A percentile compares a stretch with the other conserved stretches of the same genome.
phyloP scores from a whole-genome alignment of 2,329 filamentous ascomycete genomes.

The Ceratocystis destructans region DNA sequence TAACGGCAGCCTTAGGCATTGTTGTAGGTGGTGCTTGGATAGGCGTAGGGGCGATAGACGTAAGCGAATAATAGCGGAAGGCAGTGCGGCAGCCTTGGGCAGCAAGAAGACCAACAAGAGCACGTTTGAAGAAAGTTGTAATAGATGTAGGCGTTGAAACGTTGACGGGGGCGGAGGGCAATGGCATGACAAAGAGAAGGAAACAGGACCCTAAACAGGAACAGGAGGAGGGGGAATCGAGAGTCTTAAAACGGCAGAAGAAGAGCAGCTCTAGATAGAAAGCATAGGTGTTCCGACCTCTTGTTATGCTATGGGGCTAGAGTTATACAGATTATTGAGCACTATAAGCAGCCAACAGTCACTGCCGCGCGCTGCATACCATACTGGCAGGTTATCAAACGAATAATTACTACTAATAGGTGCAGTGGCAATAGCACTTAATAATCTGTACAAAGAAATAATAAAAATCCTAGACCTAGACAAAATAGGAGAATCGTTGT shows the following conservation, averaged over 20 bases:
- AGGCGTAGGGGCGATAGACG: not conserved
- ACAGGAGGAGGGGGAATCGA: not conserved
- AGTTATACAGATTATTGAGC: not conserved
- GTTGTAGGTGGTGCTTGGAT: constrained; percentile 14
- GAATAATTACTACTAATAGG: no score
- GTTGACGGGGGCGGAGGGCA: not conserved
- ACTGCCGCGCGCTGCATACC: not conserved
- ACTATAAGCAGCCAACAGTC: not conserved
- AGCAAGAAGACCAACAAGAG: constrained; percentile 17
- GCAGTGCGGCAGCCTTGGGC: constrained; percentile 14
- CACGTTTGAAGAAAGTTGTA: constrained; percentile 15
- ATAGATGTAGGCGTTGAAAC: not conserved
- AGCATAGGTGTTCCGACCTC: not conserved
- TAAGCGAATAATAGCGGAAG: constrained; percentile 5
- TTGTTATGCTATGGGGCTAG: not conserved
- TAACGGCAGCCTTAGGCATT: constrained; percentile 33
- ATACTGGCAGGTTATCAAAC: no score
- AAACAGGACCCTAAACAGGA: not conserved
- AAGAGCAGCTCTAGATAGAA: not conserved
- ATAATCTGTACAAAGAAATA: not conserved
- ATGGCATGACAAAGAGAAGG: not conserved
- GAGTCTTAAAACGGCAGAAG: not conserved
- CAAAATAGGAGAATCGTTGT: not conserved
- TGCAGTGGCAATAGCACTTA: no score
- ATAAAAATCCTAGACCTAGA: not conserved